These are phyloP conservation scores for Cucumis hystrix DNA, from an alignment of 306 rosid species.

Conservation along the genomic window DNA sequence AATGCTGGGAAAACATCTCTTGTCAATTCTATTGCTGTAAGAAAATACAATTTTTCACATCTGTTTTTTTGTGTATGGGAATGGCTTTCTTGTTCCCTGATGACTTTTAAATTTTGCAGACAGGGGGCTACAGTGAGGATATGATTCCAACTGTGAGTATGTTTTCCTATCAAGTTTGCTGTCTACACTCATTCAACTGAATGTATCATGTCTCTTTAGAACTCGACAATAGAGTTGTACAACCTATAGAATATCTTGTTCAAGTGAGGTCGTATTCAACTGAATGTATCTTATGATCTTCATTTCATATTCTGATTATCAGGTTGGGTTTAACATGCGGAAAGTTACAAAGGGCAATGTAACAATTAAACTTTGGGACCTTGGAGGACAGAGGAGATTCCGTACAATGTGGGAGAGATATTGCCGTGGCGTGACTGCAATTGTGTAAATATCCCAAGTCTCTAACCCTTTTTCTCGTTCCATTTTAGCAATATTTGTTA, in stretches of 20 bases:
- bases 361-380: conserved; percentile 96
- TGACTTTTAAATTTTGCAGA: conserved; percentile 35
- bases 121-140: conserved; percentile 90
- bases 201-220: neutral
- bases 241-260: too few relatives aligned
- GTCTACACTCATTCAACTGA: neutral
- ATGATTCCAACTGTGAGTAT: conserved; percentile 93
- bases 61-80: neutral
- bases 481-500: neutral
- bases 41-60: conserved; percentile 18
- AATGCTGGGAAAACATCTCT: conserved; percentile 93
- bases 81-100: conserved; percentile 14
- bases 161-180: neutral
- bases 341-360: conserved; percentile 92
- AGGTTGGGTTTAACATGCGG: conserved; percentile 94
- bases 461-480: conserved; percentile 3
- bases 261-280: neutral
- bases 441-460: conserved; percentile 44
- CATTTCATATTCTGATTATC: conserved; percentile 4
- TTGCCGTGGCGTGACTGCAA: conserved; percentile 91
- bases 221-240: too few relatives aligned
- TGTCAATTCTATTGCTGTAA: conserved; percentile 84
- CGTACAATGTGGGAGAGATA: conserved; percentile 98
- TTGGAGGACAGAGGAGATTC: conserved; percentile 94
- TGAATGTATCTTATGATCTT: neutral